These are phyloP conservation scores for Coemansia javaensis DNA, from an alignment of 192 early-diverging fungal species.

Conservation along the genomic window DNA sequence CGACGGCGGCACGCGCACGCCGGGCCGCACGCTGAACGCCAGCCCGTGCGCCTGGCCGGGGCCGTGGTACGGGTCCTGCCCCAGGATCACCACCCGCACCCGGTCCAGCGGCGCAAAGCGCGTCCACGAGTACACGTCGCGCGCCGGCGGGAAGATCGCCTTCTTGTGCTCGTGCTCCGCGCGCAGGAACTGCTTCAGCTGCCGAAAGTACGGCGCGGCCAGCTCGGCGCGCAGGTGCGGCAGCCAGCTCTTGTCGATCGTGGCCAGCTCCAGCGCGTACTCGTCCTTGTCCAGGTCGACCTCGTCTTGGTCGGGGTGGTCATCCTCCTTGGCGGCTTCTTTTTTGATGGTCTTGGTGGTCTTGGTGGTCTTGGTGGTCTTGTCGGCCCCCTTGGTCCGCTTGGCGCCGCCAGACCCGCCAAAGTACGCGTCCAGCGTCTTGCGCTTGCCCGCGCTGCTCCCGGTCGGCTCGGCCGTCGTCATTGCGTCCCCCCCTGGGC, in stretches of 20 bases:
- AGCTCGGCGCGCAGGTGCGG: constrained; percentile 56
- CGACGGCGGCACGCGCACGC: constrained; percentile 76
- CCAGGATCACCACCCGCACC: constrained; percentile 86
- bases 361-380: background rate
- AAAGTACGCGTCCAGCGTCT: constrained; percentile 42
- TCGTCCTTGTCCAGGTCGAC: background rate
- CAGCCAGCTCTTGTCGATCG: constrained; percentile 74
- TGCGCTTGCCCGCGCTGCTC: constrained; percentile 12
- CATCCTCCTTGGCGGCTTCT: background rate
- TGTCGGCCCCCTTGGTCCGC: background rate
- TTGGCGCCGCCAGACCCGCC: too few relatives aligned
- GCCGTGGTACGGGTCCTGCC: constrained; percentile 81
- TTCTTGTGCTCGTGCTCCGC: constrained; percentile 51
- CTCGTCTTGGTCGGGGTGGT: background rate
- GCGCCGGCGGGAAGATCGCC: constrained; percentile 67
- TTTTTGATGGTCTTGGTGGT: background rate
- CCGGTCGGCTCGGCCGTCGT: background rate
- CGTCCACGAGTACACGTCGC: constrained; percentile 80
- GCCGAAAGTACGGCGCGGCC: constrained; percentile 47
- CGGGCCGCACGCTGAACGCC: constrained; percentile 83
- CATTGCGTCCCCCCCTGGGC: too few relatives aligned
- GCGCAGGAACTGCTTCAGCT: constrained; percentile 69
- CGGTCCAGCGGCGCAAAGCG: constrained; percentile 61
- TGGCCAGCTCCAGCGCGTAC: constrained; percentile 57
- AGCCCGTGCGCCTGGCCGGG: constrained; percentile 82